Conservation (phyloP, 805 yeast genomes). For the Starmerella asiatica region DNA sequence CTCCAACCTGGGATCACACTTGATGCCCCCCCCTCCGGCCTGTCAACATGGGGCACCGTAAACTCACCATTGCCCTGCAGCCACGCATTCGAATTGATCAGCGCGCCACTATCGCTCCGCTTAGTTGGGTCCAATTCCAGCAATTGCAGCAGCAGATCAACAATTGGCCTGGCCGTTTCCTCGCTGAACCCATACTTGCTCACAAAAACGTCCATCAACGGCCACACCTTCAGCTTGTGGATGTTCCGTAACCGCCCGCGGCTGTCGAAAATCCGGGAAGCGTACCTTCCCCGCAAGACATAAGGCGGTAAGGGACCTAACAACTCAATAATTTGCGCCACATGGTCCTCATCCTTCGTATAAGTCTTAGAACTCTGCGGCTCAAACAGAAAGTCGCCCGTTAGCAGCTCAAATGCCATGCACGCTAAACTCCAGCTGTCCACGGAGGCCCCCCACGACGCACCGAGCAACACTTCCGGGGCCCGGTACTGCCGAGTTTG, state of each 20-base stretch:
- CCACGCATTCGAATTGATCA: constrained; percentile 45
- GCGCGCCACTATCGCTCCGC: constrained; percentile 94
- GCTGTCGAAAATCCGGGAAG: constrained; percentile 48
- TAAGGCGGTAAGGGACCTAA: constrained; percentile 55
- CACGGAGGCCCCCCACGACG: constrained; percentile 87
- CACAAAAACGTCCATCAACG: constrained; percentile 58
- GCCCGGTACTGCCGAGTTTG: constrained; percentile 89
- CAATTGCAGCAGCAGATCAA: constrained; percentile 78
- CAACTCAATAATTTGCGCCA: constrained; percentile 86
- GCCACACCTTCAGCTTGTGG: constrained; percentile 78
- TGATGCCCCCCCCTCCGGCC: constrained; percentile 69
- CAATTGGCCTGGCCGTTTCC: constrained; percentile 54
- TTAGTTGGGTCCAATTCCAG: constrained; percentile 58
- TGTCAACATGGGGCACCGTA: constrained; percentile 53
- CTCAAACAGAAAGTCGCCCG: constrained; percentile 91
- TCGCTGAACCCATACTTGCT: constrained; percentile 72
- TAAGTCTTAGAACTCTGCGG: constrained; percentile 52
- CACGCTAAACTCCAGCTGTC: constrained; percentile 97
- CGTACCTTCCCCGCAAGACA: constrained; percentile 46
- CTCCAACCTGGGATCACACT: constrained; percentile 89
- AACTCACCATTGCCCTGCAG: constrained; percentile 59
- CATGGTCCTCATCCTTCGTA: constrained; percentile 85
- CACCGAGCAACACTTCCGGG: constrained; percentile 72
- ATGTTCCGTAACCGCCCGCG: constrained; percentile 66
- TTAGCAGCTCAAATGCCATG: constrained; percentile 72